A percentile compares a stretch with the other conserved stretches of the same genome.
Evolutionary conservation across 2,329 filamentous ascomycete species (phyloP).

Genomic region (Pseudopithomyces maydicus): DNA sequence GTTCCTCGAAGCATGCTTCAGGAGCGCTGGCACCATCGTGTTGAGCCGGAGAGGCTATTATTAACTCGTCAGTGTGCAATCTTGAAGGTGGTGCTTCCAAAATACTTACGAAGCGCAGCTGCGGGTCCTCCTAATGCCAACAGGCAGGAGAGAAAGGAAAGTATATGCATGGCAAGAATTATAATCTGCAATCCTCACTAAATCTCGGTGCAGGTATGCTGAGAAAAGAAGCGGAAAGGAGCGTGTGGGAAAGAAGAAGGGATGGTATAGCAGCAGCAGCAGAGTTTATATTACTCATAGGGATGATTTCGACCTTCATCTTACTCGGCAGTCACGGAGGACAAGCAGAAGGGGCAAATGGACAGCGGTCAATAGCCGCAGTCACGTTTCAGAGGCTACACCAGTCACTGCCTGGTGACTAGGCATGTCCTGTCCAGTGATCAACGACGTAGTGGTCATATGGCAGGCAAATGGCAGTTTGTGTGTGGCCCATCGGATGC

Average conservation of each 20-base stretch:
- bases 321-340: not conserved
- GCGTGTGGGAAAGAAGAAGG: not conserved
- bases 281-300: constrained; percentile 7
- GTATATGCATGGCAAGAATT: constrained; percentile 26
- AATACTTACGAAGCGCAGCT: constrained; percentile 22
- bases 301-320: not conserved
- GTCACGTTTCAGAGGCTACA: not conserved
- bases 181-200: constrained; percentile 1
- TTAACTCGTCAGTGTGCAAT: not conserved
- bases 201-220: not conserved
- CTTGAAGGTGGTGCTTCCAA: not conserved
- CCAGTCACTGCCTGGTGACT: constrained; percentile 6
- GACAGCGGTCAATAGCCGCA: not conserved
- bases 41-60: constrained; percentile 13
- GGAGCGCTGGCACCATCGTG: constrained; percentile 7
- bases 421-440: not conserved
- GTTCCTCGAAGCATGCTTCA: not conserved
- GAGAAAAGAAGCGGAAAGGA: constrained; percentile 8
- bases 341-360: constrained; percentile 4
- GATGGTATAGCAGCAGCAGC: not conserved
- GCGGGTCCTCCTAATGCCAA: constrained; percentile 30
- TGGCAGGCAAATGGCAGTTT: not conserved
- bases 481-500: not conserved
- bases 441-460: constrained; percentile 1
- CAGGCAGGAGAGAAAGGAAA: constrained; percentile 35